Base-by-base conservation (phyloP, 1,139 yeast species). In the Taphrina sp. region DNA sequence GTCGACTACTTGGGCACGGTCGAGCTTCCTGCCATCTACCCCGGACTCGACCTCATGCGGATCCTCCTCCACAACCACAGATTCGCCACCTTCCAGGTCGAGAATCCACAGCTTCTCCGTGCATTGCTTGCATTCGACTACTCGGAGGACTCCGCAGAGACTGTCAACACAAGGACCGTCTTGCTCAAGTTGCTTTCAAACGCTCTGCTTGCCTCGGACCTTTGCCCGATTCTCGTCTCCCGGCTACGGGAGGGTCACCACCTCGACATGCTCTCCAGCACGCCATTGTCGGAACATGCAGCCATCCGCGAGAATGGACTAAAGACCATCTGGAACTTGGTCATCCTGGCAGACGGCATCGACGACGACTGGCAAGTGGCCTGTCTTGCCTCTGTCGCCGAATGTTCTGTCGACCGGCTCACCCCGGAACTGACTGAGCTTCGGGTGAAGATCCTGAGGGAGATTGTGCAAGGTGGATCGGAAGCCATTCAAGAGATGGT, bases 21-120 rank as follows among this genome's bases (percentile, higher is more conserved):
- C 7, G 17, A 17, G 3, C 12, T 34, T 3, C 19, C 39, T 16
- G 35, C 29, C 23, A 35, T 35, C 8, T 49, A 29, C 12, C 54
- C 54, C 3, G 54, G 41, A 3, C 22, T 49, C 8, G 54, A 49
- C 24, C 19, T 49, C 34, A n/a, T 49, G 4, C 54, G 54, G n/a
- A 19, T 43, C 5, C 14, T 43, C 10, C n/a, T 29, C 16, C 38
- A 29, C 7, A 24, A 43, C 29, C 16, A 43, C 10, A 19, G 8
- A 12, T 43, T 43, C 47, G 14, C 28, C 12, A 31, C 8, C 17
- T 29, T 4, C 5, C 29, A 19, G 22, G 7, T 7, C 12, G n/a
- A 4, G 10, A n/a, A 19, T 29, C 10, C 12, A 10, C 29, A 29
- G 7, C 16, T 49, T n/a, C 33, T 49, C 10, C 34, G 22, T n/a